Evolutionary conservation across 108 stramenopile species (phyloP).

Genomic region (Cyclotella choctawhatcheeana): DNA sequence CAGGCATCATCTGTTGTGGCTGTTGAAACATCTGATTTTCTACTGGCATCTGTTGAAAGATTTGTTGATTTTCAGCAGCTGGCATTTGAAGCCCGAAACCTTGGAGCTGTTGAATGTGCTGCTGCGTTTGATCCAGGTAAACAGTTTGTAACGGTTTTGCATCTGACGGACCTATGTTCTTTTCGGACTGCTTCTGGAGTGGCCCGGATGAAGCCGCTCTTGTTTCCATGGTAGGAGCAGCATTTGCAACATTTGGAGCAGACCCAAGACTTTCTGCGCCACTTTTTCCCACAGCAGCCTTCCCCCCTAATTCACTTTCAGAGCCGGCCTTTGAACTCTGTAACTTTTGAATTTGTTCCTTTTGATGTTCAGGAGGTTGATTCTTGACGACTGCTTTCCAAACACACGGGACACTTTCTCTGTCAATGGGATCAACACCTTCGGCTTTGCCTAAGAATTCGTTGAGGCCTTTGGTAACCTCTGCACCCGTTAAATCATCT

Average conservation of each 20-base stretch:
- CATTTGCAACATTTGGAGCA: neutral
- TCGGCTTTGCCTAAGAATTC: slow-evolving; percentile 37
- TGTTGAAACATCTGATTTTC: neutral
- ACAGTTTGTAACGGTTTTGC: slow-evolving; percentile 9
- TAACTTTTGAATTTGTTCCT: slow-evolving; percentile 35
- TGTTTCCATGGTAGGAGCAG: neutral
- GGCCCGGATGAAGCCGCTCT: neutral
- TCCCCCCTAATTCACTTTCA: neutral
- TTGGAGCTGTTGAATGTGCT: slow-evolving; percentile 1
- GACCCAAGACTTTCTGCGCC: neutral
- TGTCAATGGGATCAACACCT: slow-evolving; percentile 42
- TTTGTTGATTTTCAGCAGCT: neutral
- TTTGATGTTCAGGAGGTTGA: slow-evolving; percentile 40
- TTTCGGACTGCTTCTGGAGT: neutral
- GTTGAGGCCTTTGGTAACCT: slow-evolving; percentile 48
- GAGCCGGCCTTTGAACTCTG: slow-evolving; percentile 22
- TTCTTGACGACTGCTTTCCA: slow-evolving; percentile 56
- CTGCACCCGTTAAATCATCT: slow-evolving; percentile 44
- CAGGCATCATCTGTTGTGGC: neutral
- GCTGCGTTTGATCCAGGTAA: slow-evolving; percentile 8
- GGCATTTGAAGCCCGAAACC: neutral
- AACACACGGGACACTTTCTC: slow-evolving; percentile 43
- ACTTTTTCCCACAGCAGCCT: neutral
- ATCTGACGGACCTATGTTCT: neutral
- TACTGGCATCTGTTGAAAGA: neutral